Conservation (phyloP, 2,329 filamentous ascomycete species). For the Fonsecaea nubica region DNA sequence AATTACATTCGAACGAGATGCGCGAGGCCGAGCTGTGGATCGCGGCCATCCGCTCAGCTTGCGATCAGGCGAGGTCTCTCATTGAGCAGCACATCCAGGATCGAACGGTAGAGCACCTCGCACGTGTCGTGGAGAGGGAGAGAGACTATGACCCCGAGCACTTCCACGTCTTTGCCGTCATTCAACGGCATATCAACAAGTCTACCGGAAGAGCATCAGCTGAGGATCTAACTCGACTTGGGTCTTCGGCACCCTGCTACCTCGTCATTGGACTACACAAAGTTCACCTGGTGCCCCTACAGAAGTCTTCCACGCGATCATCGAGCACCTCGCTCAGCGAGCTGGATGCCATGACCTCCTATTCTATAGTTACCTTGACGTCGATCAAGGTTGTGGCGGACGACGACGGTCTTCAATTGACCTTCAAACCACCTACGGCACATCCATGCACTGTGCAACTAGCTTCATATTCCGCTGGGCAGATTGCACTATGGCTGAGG, state of each 20-base stretch:
- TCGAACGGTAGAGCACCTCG: slow-evolving; percentile 67
- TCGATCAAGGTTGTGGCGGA: slow-evolving; percentile 64
- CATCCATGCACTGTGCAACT: slow-evolving; percentile 64
- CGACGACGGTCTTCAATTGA: slow-evolving; percentile 71
- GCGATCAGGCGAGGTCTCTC: slow-evolving; percentile 40
- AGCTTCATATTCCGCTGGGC: slow-evolving; percentile 68
- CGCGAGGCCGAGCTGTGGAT: slow-evolving; percentile 72
- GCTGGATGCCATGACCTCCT: slow-evolving; percentile 60
- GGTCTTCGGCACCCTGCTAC: slow-evolving; percentile 67
- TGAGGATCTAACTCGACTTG: slow-evolving; percentile 70
- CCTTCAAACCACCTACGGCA: slow-evolving; percentile 66
- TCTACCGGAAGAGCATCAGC: slow-evolving; percentile 63
- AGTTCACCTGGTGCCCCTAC: slow-evolving; percentile 70
- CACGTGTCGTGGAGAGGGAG: slow-evolving; percentile 67
- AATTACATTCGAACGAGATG: slow-evolving; percentile 68
- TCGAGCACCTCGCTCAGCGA: slow-evolving; percentile 62
- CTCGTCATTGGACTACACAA: slow-evolving; percentile 73
- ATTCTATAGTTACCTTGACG: slow-evolving; percentile 69
- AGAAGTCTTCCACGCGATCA: slow-evolving; percentile 62
- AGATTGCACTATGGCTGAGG: slow-evolving; percentile 68
- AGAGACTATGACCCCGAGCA: slow-evolving; percentile 71
- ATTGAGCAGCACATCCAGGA: slow-evolving; percentile 56
- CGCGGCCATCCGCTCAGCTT: slow-evolving; percentile 65
- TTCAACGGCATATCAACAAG: slow-evolving; percentile 67
- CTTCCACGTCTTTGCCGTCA: slow-evolving; percentile 72